Conservation (phyloP, 768 basidiomycete species). For the Agaricus sinodeliciosus region DNA sequence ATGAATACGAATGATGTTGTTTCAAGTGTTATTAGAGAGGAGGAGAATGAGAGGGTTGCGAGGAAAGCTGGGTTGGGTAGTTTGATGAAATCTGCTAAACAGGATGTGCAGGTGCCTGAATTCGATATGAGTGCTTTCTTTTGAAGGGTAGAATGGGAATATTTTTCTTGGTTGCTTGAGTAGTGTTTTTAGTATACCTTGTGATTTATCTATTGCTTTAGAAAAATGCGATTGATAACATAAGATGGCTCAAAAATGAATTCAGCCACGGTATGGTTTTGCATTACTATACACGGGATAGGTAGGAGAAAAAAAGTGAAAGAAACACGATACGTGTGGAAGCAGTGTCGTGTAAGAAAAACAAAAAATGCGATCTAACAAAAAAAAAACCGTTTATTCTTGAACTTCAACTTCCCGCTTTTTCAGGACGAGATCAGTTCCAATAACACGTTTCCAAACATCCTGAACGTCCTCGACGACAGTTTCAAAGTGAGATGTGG, state of each 20-base stretch:
- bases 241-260: background rate
- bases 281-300: constrained; percentile 3
- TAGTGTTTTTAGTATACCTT: background rate
- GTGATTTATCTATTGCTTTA: background rate
- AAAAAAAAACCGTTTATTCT: constrained; percentile 22
- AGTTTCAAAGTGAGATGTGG: constrained; percentile 98
- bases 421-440: constrained; percentile 76
- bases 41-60: constrained; percentile 53
- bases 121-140: constrained; percentile 83
- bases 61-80: constrained; percentile 73
- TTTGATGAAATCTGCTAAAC: constrained; percentile 87
- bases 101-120: constrained; percentile 78
- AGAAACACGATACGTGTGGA: background rate
- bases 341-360: background rate
- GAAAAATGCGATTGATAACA: no score
- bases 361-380: no score
- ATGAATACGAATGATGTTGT: constrained; percentile 11
- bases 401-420: constrained; percentile 74
- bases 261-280: background rate
- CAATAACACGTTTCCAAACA: constrained; percentile 87
- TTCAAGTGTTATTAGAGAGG: constrained; percentile 33
- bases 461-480: constrained; percentile 96
- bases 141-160: constrained; percentile 19
- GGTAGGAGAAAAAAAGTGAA: background rate
- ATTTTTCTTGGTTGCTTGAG: background rate